phyloP scores from a whole-genome alignment of 345 rosid genomes.

The Melaleuca alternifolia region DNA sequence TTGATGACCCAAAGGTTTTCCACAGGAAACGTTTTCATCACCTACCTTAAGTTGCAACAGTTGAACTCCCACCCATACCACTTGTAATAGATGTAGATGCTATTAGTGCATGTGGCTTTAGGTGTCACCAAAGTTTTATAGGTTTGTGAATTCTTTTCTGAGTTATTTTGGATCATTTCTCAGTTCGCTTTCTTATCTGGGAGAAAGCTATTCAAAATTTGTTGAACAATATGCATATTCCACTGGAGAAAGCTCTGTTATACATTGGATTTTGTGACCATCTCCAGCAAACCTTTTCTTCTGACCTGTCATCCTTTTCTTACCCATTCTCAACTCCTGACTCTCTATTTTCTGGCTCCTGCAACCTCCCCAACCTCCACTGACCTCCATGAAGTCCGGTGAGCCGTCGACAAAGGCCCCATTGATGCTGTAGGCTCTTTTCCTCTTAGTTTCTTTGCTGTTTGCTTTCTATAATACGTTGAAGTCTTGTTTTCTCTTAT shows the following conservation, averaged over 20 bases:
- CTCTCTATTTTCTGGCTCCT: background rate
- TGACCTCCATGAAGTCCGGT: background rate
- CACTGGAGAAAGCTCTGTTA: background rate
- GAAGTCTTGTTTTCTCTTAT: too few species aligned
- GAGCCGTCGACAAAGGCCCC: background rate
- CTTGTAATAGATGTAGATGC: background rate
- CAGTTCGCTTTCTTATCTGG: background rate
- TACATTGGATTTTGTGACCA: background rate
- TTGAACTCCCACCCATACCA: background rate
- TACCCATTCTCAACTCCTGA: rapidly evolving
- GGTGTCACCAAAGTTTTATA: background rate
- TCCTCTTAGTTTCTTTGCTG: background rate
- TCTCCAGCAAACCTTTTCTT: background rate
- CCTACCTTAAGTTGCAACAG: background rate
- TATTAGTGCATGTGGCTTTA: background rate
- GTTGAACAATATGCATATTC: background rate
- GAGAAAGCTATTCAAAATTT: background rate
- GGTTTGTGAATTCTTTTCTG: background rate
- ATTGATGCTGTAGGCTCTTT: background rate
- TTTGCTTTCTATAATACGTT: too few species aligned
- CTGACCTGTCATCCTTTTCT: background rate
- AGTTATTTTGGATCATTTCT: background rate
- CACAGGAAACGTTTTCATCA: background rate
- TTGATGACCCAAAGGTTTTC: background rate
- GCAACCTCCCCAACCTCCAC: background rate